Evolutionary conservation across 108 stramenopile species (phyloP).

Genomic region (Skeletonema grethae): DNA sequence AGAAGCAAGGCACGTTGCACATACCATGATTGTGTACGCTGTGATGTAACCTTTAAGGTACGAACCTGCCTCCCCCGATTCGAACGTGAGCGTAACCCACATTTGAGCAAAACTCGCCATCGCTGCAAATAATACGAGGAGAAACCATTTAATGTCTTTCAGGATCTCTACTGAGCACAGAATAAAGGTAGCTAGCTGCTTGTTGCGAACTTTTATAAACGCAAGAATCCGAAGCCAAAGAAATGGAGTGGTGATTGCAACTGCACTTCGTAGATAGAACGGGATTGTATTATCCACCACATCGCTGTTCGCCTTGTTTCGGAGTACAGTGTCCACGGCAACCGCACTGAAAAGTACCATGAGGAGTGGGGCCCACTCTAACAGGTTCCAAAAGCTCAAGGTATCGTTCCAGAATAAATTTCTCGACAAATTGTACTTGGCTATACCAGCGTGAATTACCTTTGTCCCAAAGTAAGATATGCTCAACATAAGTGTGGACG

Average conservation of each 20-base stretch:
- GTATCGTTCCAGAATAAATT: constrained; percentile 33
- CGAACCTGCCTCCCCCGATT: background rate
- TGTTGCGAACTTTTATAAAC: constrained; percentile 62
- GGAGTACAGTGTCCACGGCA: constrained; percentile 29
- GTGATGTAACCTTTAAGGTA: background rate
- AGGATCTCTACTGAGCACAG: constrained; percentile 57
- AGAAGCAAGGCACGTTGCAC: background rate
- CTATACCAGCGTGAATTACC: background rate
- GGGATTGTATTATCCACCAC: constrained; percentile 30
- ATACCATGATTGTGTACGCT: constrained; percentile 6
- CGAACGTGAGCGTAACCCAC: constrained; percentile 1
- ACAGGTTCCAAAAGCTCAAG: constrained; percentile 64
- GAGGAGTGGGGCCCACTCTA: constrained; percentile 51
- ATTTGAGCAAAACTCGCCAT: constrained; percentile 55
- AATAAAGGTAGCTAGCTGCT: constrained; percentile 65
- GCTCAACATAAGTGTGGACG: constrained; percentile 10
- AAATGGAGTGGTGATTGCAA: constrained; percentile 61
- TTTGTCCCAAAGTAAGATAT: constrained; percentile 15
- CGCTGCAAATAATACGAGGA: constrained; percentile 56
- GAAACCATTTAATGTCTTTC: constrained; percentile 66
- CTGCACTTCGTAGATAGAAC: constrained; percentile 32
- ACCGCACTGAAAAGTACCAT: constrained; percentile 48
- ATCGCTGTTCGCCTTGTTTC: constrained; percentile 27
- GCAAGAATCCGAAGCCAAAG: constrained; percentile 58
- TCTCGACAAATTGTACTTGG: constrained; percentile 12